Percentiles rank a stretch among this genome's conserved stretches.
Conservation (phyloP, 441 rosid species). For the Croton setiger region DNA sequence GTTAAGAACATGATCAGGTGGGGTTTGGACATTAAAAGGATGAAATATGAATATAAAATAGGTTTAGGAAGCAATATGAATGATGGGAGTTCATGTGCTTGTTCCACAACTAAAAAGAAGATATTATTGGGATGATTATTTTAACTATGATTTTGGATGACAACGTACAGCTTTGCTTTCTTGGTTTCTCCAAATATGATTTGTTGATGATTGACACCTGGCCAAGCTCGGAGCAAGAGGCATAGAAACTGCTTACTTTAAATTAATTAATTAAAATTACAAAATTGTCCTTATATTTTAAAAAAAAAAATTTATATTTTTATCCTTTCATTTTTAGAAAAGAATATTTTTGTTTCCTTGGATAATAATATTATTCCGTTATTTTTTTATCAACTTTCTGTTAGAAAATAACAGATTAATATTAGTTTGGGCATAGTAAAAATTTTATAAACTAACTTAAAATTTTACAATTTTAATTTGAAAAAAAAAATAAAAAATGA, state of each 20-base stretch:
- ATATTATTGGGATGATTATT: conserved; percentile 5
- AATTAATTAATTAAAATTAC: not conserved
- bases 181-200: conserved; percentile 26
- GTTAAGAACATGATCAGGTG: conserved; percentile 16
- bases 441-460: too few species aligned
- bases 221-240: conserved; percentile 29
- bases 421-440: too few species aligned
- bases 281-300: too few species aligned
- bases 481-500: too few species aligned
- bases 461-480: too few species aligned
- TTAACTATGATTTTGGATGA: conserved; percentile 9
- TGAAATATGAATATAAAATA: conserved; percentile 4
- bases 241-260: not conserved
- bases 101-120: conserved; percentile 15
- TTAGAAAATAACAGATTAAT: too few species aligned
- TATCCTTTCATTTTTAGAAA: too few species aligned
- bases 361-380: too few species aligned
- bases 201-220: conserved; percentile 56
- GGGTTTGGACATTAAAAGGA: conserved; percentile 16
- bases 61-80: conserved; percentile 6
- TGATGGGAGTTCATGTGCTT: conserved; percentile 25
- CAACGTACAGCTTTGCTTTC: conserved; percentile 1
- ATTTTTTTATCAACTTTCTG: too few species aligned
- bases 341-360: too few species aligned
- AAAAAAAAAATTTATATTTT: too few species aligned